Percentiles rank a stretch among this genome's conserved stretches.
These are phyloP conservation scores for Coemansia sp. DNA, from an alignment of 192 early-diverging fungal species.

Conservation along the genomic window DNA sequence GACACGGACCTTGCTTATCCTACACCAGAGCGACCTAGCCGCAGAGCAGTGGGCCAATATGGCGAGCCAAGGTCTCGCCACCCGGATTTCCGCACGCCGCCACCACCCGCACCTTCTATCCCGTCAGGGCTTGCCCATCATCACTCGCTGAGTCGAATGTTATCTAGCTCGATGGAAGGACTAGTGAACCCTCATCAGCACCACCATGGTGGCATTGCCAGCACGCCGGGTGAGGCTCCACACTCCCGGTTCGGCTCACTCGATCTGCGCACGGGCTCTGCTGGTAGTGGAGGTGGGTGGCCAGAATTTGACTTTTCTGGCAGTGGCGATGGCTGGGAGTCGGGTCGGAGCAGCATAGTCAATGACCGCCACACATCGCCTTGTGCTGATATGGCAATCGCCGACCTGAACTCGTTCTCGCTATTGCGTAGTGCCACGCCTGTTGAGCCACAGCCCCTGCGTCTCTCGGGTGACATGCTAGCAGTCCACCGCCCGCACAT, in stretches of 20 bases:
- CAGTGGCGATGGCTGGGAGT: conserved; percentile 6
- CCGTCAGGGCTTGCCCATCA: background rate
- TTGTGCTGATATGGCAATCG: background rate
- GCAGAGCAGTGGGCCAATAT: conserved; percentile 1
- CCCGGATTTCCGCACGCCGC: conserved; percentile 9
- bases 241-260: conserved; percentile 1
- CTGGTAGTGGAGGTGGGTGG: conserved; percentile 1
- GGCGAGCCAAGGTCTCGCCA: background rate
- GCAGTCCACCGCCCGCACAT: conserved; percentile 32
- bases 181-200: background rate
- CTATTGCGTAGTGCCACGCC: conserved; percentile 30
- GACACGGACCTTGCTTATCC: conserved; percentile 53
- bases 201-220: background rate
- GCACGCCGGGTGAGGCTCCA: background rate
- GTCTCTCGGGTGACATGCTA: conserved; percentile 35
- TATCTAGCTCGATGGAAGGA: conserved; percentile 1
- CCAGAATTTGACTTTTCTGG: conserved; percentile 6
- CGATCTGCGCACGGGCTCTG: conserved; percentile 4
- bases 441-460: conserved; percentile 25
- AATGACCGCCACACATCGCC: conserved; percentile 25
- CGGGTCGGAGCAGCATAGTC: conserved; percentile 26
- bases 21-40: conserved; percentile 22
- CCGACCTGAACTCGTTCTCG: conserved; percentile 15
- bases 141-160: conserved; percentile 1
- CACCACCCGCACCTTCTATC: conserved; percentile 1